Evolutionary conservation across 768 basidiomycete species (phyloP), one percentile per base, ranked within the genome.

Genomic region (Mycena haematopus): DNA sequence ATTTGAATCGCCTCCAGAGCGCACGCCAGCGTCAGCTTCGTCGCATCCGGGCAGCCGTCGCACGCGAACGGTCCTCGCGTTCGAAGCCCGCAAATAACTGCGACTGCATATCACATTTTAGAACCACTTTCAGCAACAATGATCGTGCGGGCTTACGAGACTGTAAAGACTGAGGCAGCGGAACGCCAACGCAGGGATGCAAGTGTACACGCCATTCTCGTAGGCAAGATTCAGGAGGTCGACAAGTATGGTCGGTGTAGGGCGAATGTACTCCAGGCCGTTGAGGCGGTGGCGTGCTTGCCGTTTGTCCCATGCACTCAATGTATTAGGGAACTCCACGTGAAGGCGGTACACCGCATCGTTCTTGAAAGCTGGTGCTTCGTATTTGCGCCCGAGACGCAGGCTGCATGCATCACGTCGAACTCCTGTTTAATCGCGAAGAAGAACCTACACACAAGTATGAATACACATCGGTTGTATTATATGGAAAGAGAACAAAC

Each of bases 171-270:
- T 53, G 40, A 60, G 58, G 14, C 58, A 60, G 22, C n/a, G 33
- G 22, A 46, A 47, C 19, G 44, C 52, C 15, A 60, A 25, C 9
- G 52, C 22, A 19, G 58, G n/a, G n/a, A n/a, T n/a, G n/a, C n/a
- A n/a, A n/a, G 52, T 46, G 24, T 46, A 53, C 11, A 60, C 33
- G 4, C 58, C 58, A 13, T 60, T 53, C 19, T 60, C 52, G 11
- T 40, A 60, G 19, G 44, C 58, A 24, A 60, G 40, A 15, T 54
- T 47, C 44, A 60, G 21, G 21, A 60, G 44, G 42, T 60, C 52
- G 27, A 54, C 13, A 44, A n/a, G 21, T 19, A 54, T 17, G 19
- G 38, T 27, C 5, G 53, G 19, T 2, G 19, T 29, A 4, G 15
- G 15, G 46, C 19, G 24, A 14, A 56, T 25, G 13, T 31, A 17